Evolutionary conservation across 192 early-diverging fungal species (phyloP).

Genomic region (Phlyctochytrium arcticum): DNA sequence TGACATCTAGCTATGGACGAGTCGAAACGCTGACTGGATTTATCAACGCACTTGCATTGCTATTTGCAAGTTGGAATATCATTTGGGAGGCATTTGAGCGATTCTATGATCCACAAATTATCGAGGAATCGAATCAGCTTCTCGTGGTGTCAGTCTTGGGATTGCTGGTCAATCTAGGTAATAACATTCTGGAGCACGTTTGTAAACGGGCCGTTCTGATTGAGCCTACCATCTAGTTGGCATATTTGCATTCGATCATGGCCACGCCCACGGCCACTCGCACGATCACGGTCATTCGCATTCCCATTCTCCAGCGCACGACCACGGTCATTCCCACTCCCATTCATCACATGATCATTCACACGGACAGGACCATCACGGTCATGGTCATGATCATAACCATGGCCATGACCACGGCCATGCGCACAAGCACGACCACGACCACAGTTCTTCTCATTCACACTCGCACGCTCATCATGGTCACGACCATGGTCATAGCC

Average conservation of each 20-base stretch:
- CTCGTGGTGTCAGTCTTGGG: slow-evolving; percentile 86
- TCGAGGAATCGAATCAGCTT: slow-evolving; percentile 73
- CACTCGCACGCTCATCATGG: slow-evolving; percentile 22
- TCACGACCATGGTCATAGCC: slow-evolving; percentile 20
- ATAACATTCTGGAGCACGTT: background rate
- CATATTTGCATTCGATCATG: slow-evolving; percentile 85
- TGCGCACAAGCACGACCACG: slow-evolving; percentile 8
- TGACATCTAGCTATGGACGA: slow-evolving; percentile 68
- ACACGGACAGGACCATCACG: slow-evolving; percentile 36
- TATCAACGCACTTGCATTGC: slow-evolving; percentile 86
- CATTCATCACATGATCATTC: slow-evolving; percentile 32
- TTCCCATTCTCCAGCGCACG: slow-evolving; percentile 42
- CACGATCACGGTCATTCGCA: slow-evolving; percentile 31
- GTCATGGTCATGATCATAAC: slow-evolving; percentile 37
- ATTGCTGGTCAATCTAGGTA: slow-evolving; percentile 79
- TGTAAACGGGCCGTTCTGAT: background rate
- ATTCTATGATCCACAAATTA: slow-evolving; percentile 77
- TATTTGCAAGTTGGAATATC: slow-evolving; percentile 85
- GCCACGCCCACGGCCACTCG: slow-evolving; percentile 58
- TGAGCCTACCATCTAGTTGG: slow-evolving; percentile 53
- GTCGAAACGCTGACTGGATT: slow-evolving; percentile 93
- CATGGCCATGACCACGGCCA: slow-evolving; percentile 28
- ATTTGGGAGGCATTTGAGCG: slow-evolving; percentile 88
- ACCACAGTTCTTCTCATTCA: no score
- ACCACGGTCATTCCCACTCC: slow-evolving; percentile 54